Base-by-base conservation (phyloP, 305 asterid genomes). In the Andrographis paniculata region DNA sequence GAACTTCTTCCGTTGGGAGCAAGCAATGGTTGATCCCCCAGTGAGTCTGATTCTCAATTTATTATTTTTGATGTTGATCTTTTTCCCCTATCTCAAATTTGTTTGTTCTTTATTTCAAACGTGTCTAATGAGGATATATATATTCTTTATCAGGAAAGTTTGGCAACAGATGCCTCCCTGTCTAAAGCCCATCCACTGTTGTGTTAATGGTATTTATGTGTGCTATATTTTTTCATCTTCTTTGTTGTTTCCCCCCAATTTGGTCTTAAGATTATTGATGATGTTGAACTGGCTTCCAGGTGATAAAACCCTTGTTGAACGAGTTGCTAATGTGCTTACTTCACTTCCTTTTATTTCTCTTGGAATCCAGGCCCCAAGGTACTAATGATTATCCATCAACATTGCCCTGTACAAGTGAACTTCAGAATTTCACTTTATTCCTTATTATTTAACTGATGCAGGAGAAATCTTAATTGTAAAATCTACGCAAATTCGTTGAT, bases 281-380 rank as follows among this genome's bases (percentile, higher is more conserved):
- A 31, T 50, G 30, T 42, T 17, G 11, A 50, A 37, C 17, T 17
- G 45, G 59, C 46, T 66, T 18, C 42, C 53, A 89, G 98, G 93
- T 57, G 99, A 91, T 72, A 71, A 59, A 47, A 73, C 20, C 58
- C 14, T 74, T 58, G 71, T 71, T 14, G 96, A 91, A 73, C 80
- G 67, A 36, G 62, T 78, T 48, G 84, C 50, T 27, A 91, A 86
- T 66, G 93, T 89, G 61, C 80, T 89, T 48, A 82, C 99, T 16
- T 91, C 99, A 42, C 82, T 91, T 71, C 99, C 99, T 44, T 91
- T 91, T 64, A 65, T 91, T 63, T 82, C 75, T 28, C 86, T 91
- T 40, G 99, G 96, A 30, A 41, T 91, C 45, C 86, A 71, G 56
- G 73, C 83, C 39, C 92, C 99, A 30, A 80, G 96, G 96, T 83